Conservation (phyloP, 2,329 filamentous ascomycete genomes). For the Colletotrichum somersetense region DNA sequence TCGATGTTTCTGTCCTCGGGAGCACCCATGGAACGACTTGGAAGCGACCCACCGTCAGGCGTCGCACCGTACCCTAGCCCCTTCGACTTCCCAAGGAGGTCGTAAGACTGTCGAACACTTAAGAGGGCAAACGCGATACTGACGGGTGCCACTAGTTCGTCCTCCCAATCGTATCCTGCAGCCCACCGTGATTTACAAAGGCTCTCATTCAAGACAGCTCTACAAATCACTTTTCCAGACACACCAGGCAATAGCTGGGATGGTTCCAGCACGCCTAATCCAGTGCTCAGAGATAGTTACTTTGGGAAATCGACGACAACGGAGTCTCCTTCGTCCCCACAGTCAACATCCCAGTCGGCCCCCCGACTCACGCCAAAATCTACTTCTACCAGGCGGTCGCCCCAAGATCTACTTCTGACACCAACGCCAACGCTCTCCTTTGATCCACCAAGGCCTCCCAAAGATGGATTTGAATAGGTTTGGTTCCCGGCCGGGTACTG, state of each 20-base stretch:
- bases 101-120: conserved; percentile 5
- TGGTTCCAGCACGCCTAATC: conserved; percentile 38
- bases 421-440: conserved; percentile 44
- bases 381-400: not conserved
- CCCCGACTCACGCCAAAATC: conserved; percentile 1
- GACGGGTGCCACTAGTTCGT: conserved; percentile 7
- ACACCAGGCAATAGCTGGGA: conserved; percentile 37
- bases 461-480: conserved; percentile 70
- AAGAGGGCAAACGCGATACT: not conserved
- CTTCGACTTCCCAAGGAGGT: conserved; percentile 9
- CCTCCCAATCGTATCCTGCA: conserved; percentile 13
- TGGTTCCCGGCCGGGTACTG: conserved; percentile 74
- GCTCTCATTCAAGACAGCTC: conserved; percentile 41
- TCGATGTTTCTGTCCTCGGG: not conserved
- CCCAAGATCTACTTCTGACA: not conserved
- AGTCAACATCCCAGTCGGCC: not conserved
- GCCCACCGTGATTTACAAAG: conserved; percentile 13
- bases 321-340: not conserved
- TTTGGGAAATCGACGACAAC: conserved; percentile 25
- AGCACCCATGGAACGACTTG: conserved; percentile 1
- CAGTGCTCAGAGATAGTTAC: conserved; percentile 23
- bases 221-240: conserved; percentile 27
- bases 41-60: conserved; percentile 9
- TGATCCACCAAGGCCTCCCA: conserved; percentile 68
- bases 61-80: not conserved